Base-by-base conservation (phyloP, 2,329 filamentous ascomycete species). In the Alternaria conjuncta region DNA sequence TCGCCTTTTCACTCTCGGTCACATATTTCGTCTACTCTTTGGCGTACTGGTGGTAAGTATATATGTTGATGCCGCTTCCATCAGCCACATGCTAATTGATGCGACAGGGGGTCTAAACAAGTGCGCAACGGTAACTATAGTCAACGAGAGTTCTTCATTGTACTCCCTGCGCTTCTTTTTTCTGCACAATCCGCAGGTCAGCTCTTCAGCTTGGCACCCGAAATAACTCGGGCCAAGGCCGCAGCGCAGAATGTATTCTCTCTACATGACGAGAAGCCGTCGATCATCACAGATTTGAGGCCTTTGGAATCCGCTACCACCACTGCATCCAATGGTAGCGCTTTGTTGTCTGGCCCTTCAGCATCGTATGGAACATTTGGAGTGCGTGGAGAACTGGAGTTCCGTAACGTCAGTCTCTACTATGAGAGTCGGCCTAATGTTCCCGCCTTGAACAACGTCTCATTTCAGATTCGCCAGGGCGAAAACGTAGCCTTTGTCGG, bases 21-120 rank as follows among this genome's bases (percentile, higher is more conserved):
- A 83, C 82, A 0, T 84, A 84, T 64, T 84, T 84, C 65, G 80
- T 84, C 2, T 84, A 84, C 62, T 82, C 82, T 30, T 67, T 84
- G 30, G 83, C 83, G 25, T 84, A 84, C 68, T 84, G 82, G 82
- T 84, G 83, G 82, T 71, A 65, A 64, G 69, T 66, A 12, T 67
- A 70, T 18, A 21, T 36, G 36, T 41, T 41, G 36, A 41, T 18
- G 9, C 32, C 53, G 41, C 18, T 28, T 43, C 25, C 13, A 18
- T 32, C 41, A 51, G 11, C 9, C 2, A 36, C n/a, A 23, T 36
- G n/a, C 58, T 57, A 28, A 58, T n/a, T n/a, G 20, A 18, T 28
- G n/a, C 3, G 18, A 21, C 23, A 71, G 69, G 71, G 80, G 82
- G 70, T 69, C 82, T 2, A 79, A 78, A 62, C 79, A 83, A 61